A percentile compares a stretch with the other conserved stretches of the same genome.
These are phyloP conservation scores for Trichosanthes cucumerina DNA, from an alignment of 306 rosid species.

Conservation along the genomic window DNA sequence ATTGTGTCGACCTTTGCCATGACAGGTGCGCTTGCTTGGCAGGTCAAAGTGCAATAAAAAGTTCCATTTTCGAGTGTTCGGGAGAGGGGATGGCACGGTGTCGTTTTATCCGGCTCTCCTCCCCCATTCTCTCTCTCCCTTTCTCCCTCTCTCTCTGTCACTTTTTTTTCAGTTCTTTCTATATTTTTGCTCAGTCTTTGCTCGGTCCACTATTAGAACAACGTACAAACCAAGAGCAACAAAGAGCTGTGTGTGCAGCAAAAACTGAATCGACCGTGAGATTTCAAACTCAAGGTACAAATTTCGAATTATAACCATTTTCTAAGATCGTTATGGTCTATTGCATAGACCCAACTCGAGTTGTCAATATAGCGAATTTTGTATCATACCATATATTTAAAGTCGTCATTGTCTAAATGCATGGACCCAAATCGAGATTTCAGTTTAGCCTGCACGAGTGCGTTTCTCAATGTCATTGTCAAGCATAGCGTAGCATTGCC, in stretches of 20 bases:
- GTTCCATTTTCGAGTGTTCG: not conserved
- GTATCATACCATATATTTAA: not conserved
- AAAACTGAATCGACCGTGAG: not conserved
- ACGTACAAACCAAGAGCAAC: not conserved
- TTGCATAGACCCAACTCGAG: not conserved
- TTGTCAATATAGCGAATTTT: not conserved
- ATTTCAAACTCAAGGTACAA: not conserved
- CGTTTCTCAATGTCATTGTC: not conserved
- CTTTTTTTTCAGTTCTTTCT: not conserved
- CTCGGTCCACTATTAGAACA: not conserved
- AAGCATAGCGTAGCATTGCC: not conserved
- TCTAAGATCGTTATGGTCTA: too few species aligned
- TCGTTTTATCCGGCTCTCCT: not conserved
- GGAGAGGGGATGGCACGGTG: not conserved
- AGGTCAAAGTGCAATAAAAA: not conserved
- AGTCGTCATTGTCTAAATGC: not conserved
- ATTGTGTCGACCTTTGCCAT: not conserved
- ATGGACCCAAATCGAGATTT: not conserved
- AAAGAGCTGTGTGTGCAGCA: not conserved
- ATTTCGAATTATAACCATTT: not conserved
- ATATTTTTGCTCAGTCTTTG: not conserved
- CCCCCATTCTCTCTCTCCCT: not conserved
- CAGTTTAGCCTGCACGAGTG: not conserved
- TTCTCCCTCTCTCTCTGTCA: not conserved
- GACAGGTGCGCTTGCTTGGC: slow-evolving; percentile 2